Conservation (phyloP, 352 stramenopile genomes). For the Thalassiosira hispida region DNA sequence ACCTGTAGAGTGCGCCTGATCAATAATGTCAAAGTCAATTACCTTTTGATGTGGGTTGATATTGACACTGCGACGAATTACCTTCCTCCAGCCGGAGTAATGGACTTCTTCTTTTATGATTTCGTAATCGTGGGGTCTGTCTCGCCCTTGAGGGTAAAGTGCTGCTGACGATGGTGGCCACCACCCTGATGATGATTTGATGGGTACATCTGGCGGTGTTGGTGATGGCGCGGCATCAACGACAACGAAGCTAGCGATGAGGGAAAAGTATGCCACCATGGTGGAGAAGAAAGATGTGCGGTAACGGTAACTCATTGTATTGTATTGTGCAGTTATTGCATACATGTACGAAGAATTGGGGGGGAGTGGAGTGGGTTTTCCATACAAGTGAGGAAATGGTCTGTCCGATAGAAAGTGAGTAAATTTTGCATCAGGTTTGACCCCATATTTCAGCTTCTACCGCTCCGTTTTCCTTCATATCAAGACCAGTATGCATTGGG, state of each 20-base stretch:
- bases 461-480: no score
- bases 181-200: neutral
- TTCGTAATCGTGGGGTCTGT: constrained; percentile 54
- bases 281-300: neutral
- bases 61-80: constrained; percentile 64
- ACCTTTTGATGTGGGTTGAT: constrained; percentile 19
- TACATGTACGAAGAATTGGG: no score
- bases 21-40: constrained; percentile 59
- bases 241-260: neutral
- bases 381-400: no score
- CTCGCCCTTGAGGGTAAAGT: constrained; percentile 19
- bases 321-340: no score
- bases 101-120: constrained; percentile 63
- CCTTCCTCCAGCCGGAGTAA: constrained; percentile 69
- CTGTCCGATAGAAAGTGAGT: no score
- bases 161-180: neutral
- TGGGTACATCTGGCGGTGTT: neutral
- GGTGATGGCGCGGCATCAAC: neutral
- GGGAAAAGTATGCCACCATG: neutral
- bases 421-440: no score
- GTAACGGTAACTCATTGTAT: no score
- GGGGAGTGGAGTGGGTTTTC: no score
- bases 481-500: no score
- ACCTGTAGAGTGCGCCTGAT: constrained; percentile 34
- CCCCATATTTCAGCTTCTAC: no score